These are phyloP conservation scores for Cymbidium sinense DNA, from an alignment of 106 monocot species.

Conservation along the genomic window DNA sequence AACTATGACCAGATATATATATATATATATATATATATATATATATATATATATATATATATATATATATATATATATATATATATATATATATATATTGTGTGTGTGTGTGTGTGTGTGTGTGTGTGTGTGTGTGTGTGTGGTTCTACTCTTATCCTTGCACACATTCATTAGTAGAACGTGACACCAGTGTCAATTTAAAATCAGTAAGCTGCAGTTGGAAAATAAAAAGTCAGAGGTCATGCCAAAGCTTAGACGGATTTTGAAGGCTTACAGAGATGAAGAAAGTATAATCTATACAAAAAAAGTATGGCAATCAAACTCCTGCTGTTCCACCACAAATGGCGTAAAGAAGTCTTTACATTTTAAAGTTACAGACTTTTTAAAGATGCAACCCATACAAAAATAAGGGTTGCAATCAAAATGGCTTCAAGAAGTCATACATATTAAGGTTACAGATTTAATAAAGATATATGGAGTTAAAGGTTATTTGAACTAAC, in stretches of 20 bases:
- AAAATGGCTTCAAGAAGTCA: neutral
- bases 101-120: too few species aligned
- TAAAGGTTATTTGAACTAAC: constrained; percentile 15
- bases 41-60: too few species aligned
- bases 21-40: too few species aligned
- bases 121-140: too few species aligned
- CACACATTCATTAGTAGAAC: too few species aligned
- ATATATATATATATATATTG: too few species aligned
- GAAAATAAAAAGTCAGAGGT: neutral
- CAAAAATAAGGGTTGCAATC: neutral
- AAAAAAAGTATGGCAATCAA: neutral
- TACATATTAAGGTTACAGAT: neutral
- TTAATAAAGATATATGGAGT: neutral
- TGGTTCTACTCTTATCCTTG: too few species aligned
- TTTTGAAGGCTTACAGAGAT: neutral
- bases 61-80: too few species aligned
- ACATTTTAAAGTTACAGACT: neutral
- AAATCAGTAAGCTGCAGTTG: neutral
- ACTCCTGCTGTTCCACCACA: neutral
- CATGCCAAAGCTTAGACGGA: neutral
- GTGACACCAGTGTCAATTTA: neutral
- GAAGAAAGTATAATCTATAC: neutral
- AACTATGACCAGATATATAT: too few species aligned
- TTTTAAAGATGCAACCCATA: neutral
- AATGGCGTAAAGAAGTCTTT: neutral